Evolutionary conservation across 441 rosid genomes (phyloP), one percentile per base, ranked within the genome.

Genomic region (Adansonia rubrostipa): DNA sequence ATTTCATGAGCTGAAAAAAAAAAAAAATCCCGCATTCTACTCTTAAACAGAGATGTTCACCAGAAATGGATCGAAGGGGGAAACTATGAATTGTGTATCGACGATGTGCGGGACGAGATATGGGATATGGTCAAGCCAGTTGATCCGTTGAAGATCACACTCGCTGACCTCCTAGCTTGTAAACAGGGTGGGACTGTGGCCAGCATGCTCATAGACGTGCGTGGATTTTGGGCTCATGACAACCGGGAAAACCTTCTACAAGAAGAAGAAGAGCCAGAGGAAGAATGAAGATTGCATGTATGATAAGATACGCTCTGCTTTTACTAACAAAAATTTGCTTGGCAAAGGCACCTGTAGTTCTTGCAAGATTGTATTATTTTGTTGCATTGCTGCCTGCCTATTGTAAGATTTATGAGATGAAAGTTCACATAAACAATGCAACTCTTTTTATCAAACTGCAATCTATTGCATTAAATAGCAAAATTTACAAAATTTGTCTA

Each of bases 51-150:
- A 84, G 99, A 96, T 68, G 98, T 96, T 19, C 99, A 96, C 82
- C 97, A 90, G 81, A 96, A 96, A 81, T 96, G 99, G 99, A 94
- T 94, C 0, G 99, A 96, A 86, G 99, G 99, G 15, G 98, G 98
- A 51, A 96, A 96, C 89, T 96, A 94, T 19, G 99, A 96, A 81
- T 78, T 96, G 56, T 94, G 99, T 75, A 96, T 96, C 0, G 99
- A 94, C 60, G 99, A 94, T 76, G 99, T 96, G 9, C 87, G 99
- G 85, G 98, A 94, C 71, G 99, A 96, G 83, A 94, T 94, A 77
- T 94, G 99, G 99, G 98, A 96, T 79, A 96, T 96, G 99, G 99
- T 96, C 77, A 96, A 96, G 86, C 99, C 98, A 47, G 84, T 85
- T 61, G 98, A 96, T 82, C 93, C 92, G 0, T 82, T 96, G 65